Percentiles rank a stretch among this genome's conserved stretches.
These are phyloP conservation scores for Scheffersomyces titani DNA, from an alignment of 1,139 yeast species.

Conservation along the genomic window DNA sequence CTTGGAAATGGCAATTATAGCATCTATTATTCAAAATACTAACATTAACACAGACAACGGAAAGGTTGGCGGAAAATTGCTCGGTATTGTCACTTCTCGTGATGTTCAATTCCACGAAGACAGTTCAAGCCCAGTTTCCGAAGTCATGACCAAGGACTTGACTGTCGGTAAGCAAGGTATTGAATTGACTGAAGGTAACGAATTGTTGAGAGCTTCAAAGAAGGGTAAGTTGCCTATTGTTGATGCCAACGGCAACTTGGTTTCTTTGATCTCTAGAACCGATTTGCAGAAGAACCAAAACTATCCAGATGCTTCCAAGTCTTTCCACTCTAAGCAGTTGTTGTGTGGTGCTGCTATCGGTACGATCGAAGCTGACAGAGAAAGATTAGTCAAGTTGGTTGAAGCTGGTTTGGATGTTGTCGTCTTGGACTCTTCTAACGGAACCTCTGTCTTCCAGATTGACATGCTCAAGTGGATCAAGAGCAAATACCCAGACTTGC, in stretches of 20 bases:
- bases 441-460: constrained; percentile 93
- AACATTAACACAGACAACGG: constrained; percentile 63
- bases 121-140: constrained; percentile 58
- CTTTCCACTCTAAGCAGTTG: constrained; percentile 89
- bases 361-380: constrained; percentile 85
- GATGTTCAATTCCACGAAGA: constrained; percentile 95
- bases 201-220: constrained; percentile 85
- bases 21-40: background rate
- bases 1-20: background rate
- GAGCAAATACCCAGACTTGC: constrained; percentile 70
- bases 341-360: constrained; percentile 99
- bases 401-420: constrained; percentile 98
- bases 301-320: constrained; percentile 94
- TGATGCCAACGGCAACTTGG: constrained; percentile 72
- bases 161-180: constrained; percentile 84
- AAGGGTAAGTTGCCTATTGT: constrained; percentile 97
- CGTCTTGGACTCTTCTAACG: constrained; percentile 94
- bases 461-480: constrained; percentile 94
- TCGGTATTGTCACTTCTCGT: constrained; percentile 96
- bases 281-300: constrained; percentile 95
- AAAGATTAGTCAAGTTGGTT: constrained; percentile 79
- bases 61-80: constrained; percentile 80
- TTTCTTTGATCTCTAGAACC: constrained; percentile 89
- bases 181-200: constrained; percentile 82
- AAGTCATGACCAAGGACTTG: constrained; percentile 88